A percentile compares a stretch with the other conserved stretches of the same genome.
Evolutionary conservation across 495 filamentous ascomycete genomes (phyloP).

Genomic region (Glarea lozoyensis): DNA sequence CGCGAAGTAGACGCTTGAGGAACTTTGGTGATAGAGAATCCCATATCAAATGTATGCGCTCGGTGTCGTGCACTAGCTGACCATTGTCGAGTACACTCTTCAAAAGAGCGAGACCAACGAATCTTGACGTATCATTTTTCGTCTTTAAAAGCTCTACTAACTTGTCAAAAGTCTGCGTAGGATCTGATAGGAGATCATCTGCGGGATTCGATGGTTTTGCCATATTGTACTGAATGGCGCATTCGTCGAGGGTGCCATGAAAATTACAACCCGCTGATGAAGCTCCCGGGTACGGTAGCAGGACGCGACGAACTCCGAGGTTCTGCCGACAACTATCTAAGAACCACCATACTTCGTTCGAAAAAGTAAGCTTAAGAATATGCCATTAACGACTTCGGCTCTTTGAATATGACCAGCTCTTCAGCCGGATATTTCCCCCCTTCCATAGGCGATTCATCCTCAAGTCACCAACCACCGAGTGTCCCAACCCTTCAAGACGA

Average conservation of each 20-base stretch:
- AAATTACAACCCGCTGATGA: no score
- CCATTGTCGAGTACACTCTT: constrained; percentile 50
- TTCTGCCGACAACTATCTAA: no score
- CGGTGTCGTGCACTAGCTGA: constrained; percentile 29
- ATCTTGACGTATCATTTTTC: constrained; percentile 54
- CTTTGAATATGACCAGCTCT: constrained; percentile 20
- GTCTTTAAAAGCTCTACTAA: constrained; percentile 39
- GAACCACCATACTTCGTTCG: no score
- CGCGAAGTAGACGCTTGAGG: constrained; percentile 48
- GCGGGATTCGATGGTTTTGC: neutral
- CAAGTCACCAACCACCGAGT: constrained; percentile 19
- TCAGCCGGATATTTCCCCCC: constrained; percentile 15
- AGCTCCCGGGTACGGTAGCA: no score
- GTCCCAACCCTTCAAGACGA: constrained; percentile 22
- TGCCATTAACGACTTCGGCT: no score
- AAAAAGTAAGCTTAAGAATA: no score
- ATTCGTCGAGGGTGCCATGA: no score
- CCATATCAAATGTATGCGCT: constrained; percentile 33
- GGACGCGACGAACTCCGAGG: no score
- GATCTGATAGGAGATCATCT: neutral
- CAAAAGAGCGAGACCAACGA: constrained; percentile 56
- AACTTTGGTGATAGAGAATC: constrained; percentile 47
- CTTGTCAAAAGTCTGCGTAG: constrained; percentile 18
- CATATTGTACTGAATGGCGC: no score
- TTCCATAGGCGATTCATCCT: constrained; percentile 15